These are phyloP conservation scores for Fusarium metavorans DNA, from an alignment of 2,329 filamentous ascomycete genomes.

Conservation along the genomic window DNA sequence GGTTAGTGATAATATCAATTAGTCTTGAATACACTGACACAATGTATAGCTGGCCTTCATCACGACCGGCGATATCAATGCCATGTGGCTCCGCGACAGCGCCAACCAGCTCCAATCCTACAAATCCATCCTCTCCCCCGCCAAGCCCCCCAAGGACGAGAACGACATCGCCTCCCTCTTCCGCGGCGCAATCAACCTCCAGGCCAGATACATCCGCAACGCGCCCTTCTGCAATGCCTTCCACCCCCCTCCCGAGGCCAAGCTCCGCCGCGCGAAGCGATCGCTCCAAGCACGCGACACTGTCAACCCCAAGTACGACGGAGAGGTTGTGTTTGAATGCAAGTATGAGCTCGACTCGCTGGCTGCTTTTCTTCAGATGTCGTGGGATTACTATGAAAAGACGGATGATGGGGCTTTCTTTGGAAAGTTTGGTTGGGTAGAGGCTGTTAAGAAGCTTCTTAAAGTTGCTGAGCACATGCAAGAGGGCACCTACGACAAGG, in stretches of 20 bases:
- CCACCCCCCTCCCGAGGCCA: conserved; percentile 83
- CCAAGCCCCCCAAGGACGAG: conserved; percentile 63
- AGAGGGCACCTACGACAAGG: conserved; percentile 76
- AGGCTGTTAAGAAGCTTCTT: conserved; percentile 78
- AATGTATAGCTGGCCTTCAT: conserved; percentile 75
- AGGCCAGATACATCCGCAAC: conserved; percentile 76
- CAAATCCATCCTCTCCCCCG: conserved; percentile 68
- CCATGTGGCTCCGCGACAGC: conserved; percentile 93
- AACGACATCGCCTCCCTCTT: conserved; percentile 72
- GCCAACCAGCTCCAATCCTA: conserved; percentile 84
- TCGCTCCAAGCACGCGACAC: conserved; percentile 59
- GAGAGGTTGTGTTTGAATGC: conserved; percentile 86
- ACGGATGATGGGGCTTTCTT: conserved; percentile 82
- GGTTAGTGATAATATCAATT: conserved; percentile 33
- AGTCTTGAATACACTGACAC: conserved; percentile 3
- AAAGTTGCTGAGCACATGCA: conserved; percentile 77
- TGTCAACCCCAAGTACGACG: conserved; percentile 74
- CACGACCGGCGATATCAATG: conserved; percentile 89
- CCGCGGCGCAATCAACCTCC: conserved; percentile 81
- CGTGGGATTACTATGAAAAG: conserved; percentile 80
- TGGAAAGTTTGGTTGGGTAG: conserved; percentile 77
- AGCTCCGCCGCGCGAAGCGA: conserved; percentile 36
- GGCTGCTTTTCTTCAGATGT: conserved; percentile 85
- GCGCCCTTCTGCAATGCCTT: conserved; percentile 94
- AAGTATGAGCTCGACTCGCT: conserved; percentile 96